Evolutionary conservation across 345 rosid species (phyloP), one percentile per base, ranked within the genome.

Genomic region (Pistacia vera): DNA sequence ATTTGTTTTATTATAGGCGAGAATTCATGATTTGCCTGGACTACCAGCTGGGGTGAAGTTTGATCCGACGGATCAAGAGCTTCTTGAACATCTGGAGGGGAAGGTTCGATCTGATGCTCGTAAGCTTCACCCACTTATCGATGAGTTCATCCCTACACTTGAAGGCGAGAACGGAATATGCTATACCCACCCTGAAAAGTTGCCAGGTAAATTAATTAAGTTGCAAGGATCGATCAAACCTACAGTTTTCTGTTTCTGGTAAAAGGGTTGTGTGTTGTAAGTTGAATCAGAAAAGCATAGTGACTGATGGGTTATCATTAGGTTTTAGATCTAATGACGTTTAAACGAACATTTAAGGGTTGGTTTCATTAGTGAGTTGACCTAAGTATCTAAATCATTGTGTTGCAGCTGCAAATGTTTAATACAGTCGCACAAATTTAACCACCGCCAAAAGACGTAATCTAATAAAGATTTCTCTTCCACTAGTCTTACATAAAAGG

Each of bases 141-240:
- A 93, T 82, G 98, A 93, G 75, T 96, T 96, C 77, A 96, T 96
- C 61, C 97, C 93, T 14, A 86, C 96, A 3, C 91, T 96, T 71
- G 92, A 93, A 63, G 98, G 99, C 83, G 97, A 96, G 83, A 93
- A 96, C 58, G 99, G 99, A 41, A 96, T 96, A 68, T 96, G 98
- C 88, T 96, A 96, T 35, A 96, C 99, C 18, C 99, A 96, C 77
- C 99, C 99, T 1, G 95, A 96, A 78, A 96, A 90, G 73, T 83
- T 96, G 78, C 99, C 99, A 80, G 99, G 99, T 96, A 12, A 48
- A 63, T 67, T 1, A 46, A 48, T 12, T 20, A 13, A 14, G 11
- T 51, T 36, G 22, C 36, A 12, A 18, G 44, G 44, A 48, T 58
- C 8, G 14, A 52, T 51, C 2, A 62, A 41, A 41, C 46, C 46